Evolutionary conservation across 768 basidiomycete genomes (phyloP), one percentile per base, ranked within the genome.

Genomic region (Kwoniella sp.): DNA sequence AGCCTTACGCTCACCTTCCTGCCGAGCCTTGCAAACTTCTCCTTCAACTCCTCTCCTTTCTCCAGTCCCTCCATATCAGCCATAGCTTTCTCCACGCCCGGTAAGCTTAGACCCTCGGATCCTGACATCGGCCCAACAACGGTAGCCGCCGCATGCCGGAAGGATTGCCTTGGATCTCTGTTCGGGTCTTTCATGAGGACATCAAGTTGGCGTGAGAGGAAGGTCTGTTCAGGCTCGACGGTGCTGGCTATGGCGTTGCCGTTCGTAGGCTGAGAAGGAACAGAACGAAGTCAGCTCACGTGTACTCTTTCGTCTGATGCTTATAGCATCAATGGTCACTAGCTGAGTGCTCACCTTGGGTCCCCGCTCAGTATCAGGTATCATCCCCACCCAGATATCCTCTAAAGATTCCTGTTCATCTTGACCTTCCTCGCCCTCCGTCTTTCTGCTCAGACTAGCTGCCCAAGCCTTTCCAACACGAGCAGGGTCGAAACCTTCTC

Each of bases 81-180:
- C 62, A 96, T 85, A 0, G 91, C 93, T 57, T 87, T 87, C 79
- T 93, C 93, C 38, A 97, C 95, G 61, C 84, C 89, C 1, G 94
- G 93, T 55, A 97, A 82, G 74, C 82, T 90, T 82, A 94, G 89
- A 64, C 88, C 90, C 13, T 88, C 90, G 77, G 88, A 90, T 58
- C 90, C 89, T 59, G 90, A 90, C 82, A 99, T 86, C 0, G 95
- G 95, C 0, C 95, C 95, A 12, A 99, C 95, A 53, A 96, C 87
- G n/a, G 66, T 70, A 45, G 68, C 90, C 50, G 85, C 82, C 0
- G 89, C 63, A 56, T 90, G 90, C 61, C 90, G 86, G 86, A 96
- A 96, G 2, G 89, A 87, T 17, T 88, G 88, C 34, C 92, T 88
- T 23, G 93, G 92, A 82, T 97, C 93, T 60, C 90, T 86, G 71